Conservation (phyloP, 129 eudicot genomes). For the Gnaphalium uliginosum region DNA sequence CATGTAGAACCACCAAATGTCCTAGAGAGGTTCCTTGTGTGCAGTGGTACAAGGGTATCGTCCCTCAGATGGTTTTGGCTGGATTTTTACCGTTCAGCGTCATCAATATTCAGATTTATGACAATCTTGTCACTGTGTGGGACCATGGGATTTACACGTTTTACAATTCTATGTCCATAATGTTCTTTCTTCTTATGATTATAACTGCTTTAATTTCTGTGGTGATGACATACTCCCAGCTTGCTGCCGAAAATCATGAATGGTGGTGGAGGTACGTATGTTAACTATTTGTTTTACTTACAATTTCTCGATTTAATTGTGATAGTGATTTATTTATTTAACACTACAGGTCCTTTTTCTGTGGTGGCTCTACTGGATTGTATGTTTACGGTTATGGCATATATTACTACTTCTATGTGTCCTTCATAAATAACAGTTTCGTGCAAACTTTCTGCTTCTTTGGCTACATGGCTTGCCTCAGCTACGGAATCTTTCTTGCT, state of each 20-base stretch:
- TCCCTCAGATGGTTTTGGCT: constrained; percentile 71
- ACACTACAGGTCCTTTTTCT: constrained; percentile 33
- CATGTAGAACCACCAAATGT: constrained; percentile 47
- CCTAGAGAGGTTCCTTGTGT: constrained; percentile 49
- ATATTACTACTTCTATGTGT: constrained; percentile 20
- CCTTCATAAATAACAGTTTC: constrained; percentile 31
- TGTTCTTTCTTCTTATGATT: constrained; percentile 51
- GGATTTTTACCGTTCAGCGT: constrained; percentile 62
- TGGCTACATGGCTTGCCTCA: constrained; percentile 38
- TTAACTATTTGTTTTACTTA: not conserved
- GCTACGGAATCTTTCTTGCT: constrained; percentile 35
- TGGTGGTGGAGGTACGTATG: constrained; percentile 59
- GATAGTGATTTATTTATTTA: constrained; percentile 14
- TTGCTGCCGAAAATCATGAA: constrained; percentile 66
- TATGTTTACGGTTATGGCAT: constrained; percentile 37
- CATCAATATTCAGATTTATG: constrained; percentile 37
- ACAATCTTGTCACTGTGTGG: constrained; percentile 46
- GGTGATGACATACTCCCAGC: constrained; percentile 61
- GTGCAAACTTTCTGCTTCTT: constrained; percentile 39
- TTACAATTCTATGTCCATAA: constrained; percentile 24
- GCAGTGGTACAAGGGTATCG: constrained; percentile 49
- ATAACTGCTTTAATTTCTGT: constrained; percentile 56
- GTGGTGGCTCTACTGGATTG: constrained; percentile 46
- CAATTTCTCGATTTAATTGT: not conserved
- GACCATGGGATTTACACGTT: constrained; percentile 49